phyloP scores from a whole-genome alignment of 176 grass and related monocot species.

The Avena insularis region DNA sequence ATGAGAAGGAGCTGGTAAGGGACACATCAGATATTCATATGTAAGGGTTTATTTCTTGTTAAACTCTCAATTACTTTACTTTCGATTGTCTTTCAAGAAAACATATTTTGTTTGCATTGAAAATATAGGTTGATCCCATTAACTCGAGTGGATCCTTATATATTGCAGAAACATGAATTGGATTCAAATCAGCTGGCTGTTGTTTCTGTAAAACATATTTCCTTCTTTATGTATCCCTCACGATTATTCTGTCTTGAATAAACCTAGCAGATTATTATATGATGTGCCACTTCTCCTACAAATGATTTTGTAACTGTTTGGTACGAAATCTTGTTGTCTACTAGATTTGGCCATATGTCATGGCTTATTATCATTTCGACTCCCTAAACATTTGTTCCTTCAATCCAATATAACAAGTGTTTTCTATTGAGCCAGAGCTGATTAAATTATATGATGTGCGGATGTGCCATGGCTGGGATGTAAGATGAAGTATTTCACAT shows the following conservation, averaged over 20 bases:
- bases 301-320: not conserved
- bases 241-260: slow-evolving; percentile 25
- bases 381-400: too few relatives aligned
- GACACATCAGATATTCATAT: slow-evolving; percentile 83
- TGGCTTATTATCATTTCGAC: not conserved
- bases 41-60: slow-evolving; percentile 61
- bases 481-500: too few relatives aligned
- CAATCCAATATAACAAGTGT: too few relatives aligned
- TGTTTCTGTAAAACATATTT: slow-evolving; percentile 65
- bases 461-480: too few relatives aligned
- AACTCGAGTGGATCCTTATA: slow-evolving; percentile 43
- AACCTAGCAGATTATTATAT: slow-evolving; percentile 27
- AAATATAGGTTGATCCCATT: slow-evolving; percentile 20
- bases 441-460: too few relatives aligned
- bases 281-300: not conserved
- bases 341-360: not conserved
- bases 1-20: slow-evolving; percentile 85
- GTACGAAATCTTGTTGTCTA: too few relatives aligned
- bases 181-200: slow-evolving; percentile 68
- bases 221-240: slow-evolving; percentile 26
- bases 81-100: not conserved
- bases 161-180: slow-evolving; percentile 80
- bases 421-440: too few relatives aligned
- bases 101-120: not conserved
- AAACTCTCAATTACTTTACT: not conserved